Conservation (phyloP, 2,329 filamentous ascomycete genomes). For the Fusarium nelsonii region DNA sequence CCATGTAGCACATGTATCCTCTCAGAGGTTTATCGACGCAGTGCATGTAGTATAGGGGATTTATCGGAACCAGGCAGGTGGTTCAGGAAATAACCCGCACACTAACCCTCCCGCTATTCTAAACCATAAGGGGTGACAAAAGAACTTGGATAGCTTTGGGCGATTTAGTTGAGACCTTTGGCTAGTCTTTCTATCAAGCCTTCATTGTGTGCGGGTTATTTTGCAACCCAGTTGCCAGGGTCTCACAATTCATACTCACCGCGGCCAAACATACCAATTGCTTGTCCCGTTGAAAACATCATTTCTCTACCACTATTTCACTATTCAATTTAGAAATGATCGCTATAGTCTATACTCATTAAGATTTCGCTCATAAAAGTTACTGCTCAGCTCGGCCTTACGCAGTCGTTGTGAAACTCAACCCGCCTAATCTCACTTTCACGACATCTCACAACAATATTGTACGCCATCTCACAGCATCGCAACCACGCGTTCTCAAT, state of each 20-base stretch:
- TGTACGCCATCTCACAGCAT: constrained; percentile 27
- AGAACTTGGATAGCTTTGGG: too few species aligned
- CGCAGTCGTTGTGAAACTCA: constrained; percentile 12
- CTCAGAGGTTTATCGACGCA: neutral
- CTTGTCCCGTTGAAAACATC: neutral
- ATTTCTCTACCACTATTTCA: too few species aligned
- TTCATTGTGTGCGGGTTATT: too few species aligned
- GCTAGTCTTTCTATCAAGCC: too few species aligned
- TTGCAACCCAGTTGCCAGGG: too few species aligned
- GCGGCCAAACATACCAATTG: neutral
- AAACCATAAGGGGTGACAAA: too few species aligned
- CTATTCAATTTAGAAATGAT: fast-evolving
- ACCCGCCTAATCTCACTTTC: constrained; percentile 25
- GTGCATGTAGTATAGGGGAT: neutral
- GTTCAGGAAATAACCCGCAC: too few species aligned
- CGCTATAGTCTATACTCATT: too few species aligned
- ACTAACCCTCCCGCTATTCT: too few species aligned
- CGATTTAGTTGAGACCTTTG: too few species aligned
- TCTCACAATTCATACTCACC: neutral
- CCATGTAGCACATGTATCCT: neutral
- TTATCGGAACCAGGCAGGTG: too few species aligned
- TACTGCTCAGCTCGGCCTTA: neutral
- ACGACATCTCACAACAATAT: constrained; percentile 9
- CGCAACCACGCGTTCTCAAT: neutral
- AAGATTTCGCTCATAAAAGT: too few species aligned